Evolutionary conservation across 148 eudicot species (phyloP), one percentile per base, ranked within the genome.

Genomic region (Rhododendron vialii): DNA sequence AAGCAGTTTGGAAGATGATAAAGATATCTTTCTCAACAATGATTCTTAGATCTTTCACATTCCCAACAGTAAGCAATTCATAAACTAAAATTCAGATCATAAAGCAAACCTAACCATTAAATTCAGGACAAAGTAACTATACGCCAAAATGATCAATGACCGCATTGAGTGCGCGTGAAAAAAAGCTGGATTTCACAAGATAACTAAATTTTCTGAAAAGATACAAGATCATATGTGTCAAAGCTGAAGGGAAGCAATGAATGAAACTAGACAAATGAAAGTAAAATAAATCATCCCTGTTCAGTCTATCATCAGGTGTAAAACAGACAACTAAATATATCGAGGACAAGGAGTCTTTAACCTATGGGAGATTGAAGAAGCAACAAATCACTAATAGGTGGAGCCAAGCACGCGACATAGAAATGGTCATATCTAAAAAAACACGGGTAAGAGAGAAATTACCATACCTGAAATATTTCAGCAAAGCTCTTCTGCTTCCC

Each of bases 401-500:
- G 63, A 84, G 61, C 41, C 33, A 35, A 30, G 51, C 80, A 55
- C 12, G 15, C 0, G 2, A 36, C 24, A 51, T 12, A 50, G 30
- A 15, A 30, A 74, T 3, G 22, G 36, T 8, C 1, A 1, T n/a
- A 35, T 45, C 18, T 48, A 67, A 45, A 55, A 71, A 57, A 53
- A 33, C 83, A 71, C 6, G 55, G 9, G 26, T 28, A 78, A 36
- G 7, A 8, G 69, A 20, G 30, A 47, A 76, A 86, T 77, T 88
- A 95, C 26, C n/a, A 51, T 51, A 59, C 99, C 99, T 98, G 99
- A 90, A 98, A 93, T 41, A 95, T 98, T 81, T 95, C 98, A 80
- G 95, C 98, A 84, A 98, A 84, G 88, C 99, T 98, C 90, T 95
- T 98, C 89, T 98, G 96, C 83, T 94, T 98, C 85, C 93, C 92